phyloP scores from a whole-genome alignment of 257 asterid genomes.

The Phtheirospermum japonicum region DNA sequence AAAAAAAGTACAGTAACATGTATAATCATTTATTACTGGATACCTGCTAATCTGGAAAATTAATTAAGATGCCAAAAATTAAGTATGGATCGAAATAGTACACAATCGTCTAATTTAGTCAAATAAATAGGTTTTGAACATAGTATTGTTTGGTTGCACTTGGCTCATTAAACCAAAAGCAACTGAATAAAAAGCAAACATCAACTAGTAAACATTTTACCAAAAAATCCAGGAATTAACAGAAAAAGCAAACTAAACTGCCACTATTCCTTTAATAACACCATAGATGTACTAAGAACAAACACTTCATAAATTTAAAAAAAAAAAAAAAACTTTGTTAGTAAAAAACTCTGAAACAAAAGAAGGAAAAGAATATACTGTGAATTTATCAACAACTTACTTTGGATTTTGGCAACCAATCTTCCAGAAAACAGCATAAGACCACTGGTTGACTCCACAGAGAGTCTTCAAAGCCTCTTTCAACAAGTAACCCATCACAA shows the following conservation, averaged over 20 bases:
- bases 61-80: constrained; percentile 18
- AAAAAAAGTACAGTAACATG: constrained; percentile 30
- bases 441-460: constrained; percentile 78
- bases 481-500: constrained; percentile 61
- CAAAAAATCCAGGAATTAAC: constrained; percentile 21
- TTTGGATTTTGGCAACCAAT: constrained; percentile 66
- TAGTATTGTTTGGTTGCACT: constrained; percentile 26
- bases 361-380: background rate
- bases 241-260: constrained; percentile 4
- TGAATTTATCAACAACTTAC: constrained; percentile 39
- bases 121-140: constrained; percentile 32
- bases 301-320: background rate
- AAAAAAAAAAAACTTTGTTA: background rate
- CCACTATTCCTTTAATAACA: no score
- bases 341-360: no score
- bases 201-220: constrained; percentile 10
- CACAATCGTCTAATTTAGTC: constrained; percentile 23
- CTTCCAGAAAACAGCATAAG: constrained; percentile 84
- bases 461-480: constrained; percentile 77
- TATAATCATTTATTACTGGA: constrained; percentile 31
- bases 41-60: constrained; percentile 23
- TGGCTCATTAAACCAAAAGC: constrained; percentile 27
- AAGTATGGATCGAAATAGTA: constrained; percentile 1
- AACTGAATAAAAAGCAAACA: constrained; percentile 24
- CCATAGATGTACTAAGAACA: constrained; percentile 1